Evolutionary conservation across 2,329 filamentous ascomycete species (phyloP), one percentile per base, ranked within the genome.

Genomic region (Fusarium clavum): DNA sequence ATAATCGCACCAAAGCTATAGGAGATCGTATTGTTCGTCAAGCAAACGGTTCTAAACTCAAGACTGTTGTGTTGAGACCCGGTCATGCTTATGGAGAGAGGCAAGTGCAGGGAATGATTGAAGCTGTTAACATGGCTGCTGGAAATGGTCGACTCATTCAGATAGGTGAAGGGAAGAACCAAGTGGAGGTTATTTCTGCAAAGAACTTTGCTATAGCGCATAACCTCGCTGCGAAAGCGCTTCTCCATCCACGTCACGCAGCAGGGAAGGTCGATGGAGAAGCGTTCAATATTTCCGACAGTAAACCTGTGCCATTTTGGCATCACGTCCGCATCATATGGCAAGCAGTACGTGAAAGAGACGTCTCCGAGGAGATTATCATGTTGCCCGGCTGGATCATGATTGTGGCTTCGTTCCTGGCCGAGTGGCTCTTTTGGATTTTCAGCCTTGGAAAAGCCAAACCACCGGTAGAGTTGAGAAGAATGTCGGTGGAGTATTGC

Each of bases 271-370:
- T 80, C 0, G 77, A 73, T 1, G 79, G 80, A 9, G 74, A 81
- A 61, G 76, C 73, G 0, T 81, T 81, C 68, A 80, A 80, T 55
- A 73, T 80, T 48, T 77, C 79, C 2, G 80, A 82, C 41, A 76
- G 77, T 1, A 51, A 69, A 2, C 76, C 75, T 0, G 58, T 79
- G 9, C 73, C 69, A 0, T 80, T 79, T 29, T 81, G 77, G 73
- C 71, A 75, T n/a, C 77, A 79, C 12, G 69, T 72, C 1, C 53
- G 62, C 5, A 18, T 75, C 2, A 73, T 77, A 3, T 79, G 76
- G 73, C 53, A 54, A 6, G 58, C 67, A 13, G 75, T 63, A 0
- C 54, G 73, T 0, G 73, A 72, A 3, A 48, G 41, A 14, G 64
- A 68, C 3, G 59, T 60, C 0, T 20, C 68, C 2, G 51, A 63